These are phyloP conservation scores for Ceratopteris richardii DNA, from an alignment of 75 land plant species.

Conservation along the genomic window DNA sequence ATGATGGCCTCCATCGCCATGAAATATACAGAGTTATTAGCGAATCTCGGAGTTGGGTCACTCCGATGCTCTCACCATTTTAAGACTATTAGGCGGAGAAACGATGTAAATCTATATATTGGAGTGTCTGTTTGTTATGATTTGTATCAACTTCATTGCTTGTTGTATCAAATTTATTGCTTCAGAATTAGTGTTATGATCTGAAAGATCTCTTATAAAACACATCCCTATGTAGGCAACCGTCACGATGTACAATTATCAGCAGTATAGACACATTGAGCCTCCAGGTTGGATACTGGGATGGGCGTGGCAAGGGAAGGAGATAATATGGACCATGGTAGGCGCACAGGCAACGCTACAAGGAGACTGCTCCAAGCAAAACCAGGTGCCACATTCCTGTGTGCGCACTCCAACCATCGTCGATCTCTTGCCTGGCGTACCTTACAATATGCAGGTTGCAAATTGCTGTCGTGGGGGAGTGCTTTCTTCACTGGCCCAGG, in stretches of 20 bases:
- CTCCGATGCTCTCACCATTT: too few species aligned
- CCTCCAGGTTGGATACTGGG: conserved; percentile 72
- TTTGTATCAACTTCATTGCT: too few species aligned
- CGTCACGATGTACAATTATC: conserved; percentile 76
- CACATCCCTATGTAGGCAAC: conserved; percentile 72
- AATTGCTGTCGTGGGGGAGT: conserved; percentile 87
- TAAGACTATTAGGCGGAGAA: too few species aligned
- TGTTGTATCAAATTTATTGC: too few species aligned
- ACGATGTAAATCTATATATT: too few species aligned
- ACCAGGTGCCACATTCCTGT: conserved; percentile 71
- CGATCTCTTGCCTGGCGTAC: conserved; percentile 74
- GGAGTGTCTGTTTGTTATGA: too few species aligned
- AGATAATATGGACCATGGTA: conserved; percentile 72
- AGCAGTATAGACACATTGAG: conserved; percentile 76
- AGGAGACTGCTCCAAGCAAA: conserved; percentile 53
- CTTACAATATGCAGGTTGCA: conserved; percentile 54
- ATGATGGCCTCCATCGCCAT: too few species aligned
- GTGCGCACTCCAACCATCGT: conserved; percentile 52
- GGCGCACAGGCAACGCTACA: conserved; percentile 57
- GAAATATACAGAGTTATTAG: too few species aligned
- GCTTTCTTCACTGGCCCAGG: conserved; percentile 53
- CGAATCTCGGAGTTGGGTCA: too few species aligned
- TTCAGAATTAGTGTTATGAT: too few species aligned
- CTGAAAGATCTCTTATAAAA: too few species aligned
- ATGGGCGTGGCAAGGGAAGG: conserved; percentile 80